phyloP scores from a whole-genome alignment of 208 protist species.

The Leishmania gerbilli region DNA sequence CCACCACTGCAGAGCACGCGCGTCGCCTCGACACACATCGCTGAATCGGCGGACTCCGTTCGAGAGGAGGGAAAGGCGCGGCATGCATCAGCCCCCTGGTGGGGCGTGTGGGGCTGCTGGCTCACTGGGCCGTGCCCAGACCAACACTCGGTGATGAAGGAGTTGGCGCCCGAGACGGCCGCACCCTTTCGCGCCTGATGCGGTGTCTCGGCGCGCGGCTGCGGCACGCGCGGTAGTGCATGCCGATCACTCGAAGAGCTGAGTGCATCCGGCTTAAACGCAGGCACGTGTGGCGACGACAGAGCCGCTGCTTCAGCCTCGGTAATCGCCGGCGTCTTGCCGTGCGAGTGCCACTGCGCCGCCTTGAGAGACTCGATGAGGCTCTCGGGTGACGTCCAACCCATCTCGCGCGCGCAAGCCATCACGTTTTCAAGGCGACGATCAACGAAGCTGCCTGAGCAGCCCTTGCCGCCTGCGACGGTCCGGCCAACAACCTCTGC shows the following conservation, averaged over 20 bases:
- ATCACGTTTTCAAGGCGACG: constrained; percentile 3
- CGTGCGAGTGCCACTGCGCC: neutral
- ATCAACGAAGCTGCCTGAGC: neutral
- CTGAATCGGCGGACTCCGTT: neutral
- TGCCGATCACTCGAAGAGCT: neutral
- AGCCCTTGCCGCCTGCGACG: neutral
- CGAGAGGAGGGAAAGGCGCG: neutral
- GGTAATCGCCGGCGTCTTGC: neutral
- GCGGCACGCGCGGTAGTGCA: neutral
- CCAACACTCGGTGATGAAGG: neutral
- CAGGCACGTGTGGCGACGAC: neutral
- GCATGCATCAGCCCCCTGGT: neutral
- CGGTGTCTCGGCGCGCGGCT: neutral
- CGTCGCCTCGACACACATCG: neutral
- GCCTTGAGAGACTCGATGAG: constrained; percentile 6
- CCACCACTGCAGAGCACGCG: neutral
- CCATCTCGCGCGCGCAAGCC: constrained; percentile 6
- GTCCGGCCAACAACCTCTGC: constrained; percentile 1
- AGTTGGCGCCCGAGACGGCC: neutral
- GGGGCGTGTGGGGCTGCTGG: neutral
- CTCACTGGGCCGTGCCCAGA: neutral
- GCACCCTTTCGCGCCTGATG: neutral
- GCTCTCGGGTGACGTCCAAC: neutral
- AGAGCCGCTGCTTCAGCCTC: neutral
- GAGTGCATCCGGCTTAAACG: neutral